phyloP scores from a whole-genome alignment of 805 yeast genomes.

The Candida awuae region DNA sequence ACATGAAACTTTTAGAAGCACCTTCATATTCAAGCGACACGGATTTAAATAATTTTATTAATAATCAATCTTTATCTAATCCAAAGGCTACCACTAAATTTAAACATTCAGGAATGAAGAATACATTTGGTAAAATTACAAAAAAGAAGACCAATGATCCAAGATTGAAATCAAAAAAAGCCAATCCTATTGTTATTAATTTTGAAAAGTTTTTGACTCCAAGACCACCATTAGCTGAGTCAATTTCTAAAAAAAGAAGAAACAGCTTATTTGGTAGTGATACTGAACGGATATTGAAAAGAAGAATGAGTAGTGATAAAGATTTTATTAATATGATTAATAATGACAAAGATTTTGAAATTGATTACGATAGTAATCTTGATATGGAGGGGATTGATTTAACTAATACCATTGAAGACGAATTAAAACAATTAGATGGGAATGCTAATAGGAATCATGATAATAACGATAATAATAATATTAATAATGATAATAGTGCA shows the following conservation, averaged over 20 bases:
- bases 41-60: not conserved
- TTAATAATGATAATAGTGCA: not conserved
- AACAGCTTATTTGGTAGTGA: not conserved
- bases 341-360: not conserved
- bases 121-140: not conserved
- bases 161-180: conserved; percentile 2
- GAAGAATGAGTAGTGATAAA: conserved; percentile 8
- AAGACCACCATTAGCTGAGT: conserved; percentile 13
- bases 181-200: conserved; percentile 9
- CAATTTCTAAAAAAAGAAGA: conserved; percentile 11
- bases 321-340: not conserved
- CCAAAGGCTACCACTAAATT: not conserved
- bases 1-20: not conserved
- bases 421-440: too few species aligned
- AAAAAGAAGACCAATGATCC: not conserved
- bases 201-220: conserved; percentile 15
- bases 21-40: not conserved
- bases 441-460: too few species aligned
- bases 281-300: conserved; percentile 1
- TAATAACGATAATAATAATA: conserved; percentile 9
- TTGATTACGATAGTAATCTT: not conserved
- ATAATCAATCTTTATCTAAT: too few species aligned
- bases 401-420: not conserved
- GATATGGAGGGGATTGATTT: not conserved
- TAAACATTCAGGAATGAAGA: not conserved